Conservation (phyloP, 176 grass and related monocot genomes). For the Areca catechu region DNA sequence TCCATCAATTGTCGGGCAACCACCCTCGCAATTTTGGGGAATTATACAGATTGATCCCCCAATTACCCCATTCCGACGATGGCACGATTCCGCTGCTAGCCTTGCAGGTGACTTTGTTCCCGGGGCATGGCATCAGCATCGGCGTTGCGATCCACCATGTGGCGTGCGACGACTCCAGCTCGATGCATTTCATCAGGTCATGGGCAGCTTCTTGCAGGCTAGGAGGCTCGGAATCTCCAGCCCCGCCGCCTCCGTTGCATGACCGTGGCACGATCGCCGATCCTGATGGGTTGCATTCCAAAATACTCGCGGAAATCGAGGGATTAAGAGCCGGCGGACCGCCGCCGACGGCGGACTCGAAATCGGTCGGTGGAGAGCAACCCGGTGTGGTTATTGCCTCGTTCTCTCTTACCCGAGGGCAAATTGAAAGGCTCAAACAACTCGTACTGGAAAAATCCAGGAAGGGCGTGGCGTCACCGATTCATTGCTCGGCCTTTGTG, state of each 20-base stretch:
- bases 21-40: slow-evolving; percentile 21
- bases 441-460: slow-evolving; percentile 21
- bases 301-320: slow-evolving; percentile 77
- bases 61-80: slow-evolving; percentile 25
- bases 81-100: slow-evolving; percentile 44
- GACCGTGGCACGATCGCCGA: slow-evolving; percentile 46
- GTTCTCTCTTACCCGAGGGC: slow-evolving; percentile 41
- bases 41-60: slow-evolving; percentile 56
- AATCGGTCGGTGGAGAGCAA: slow-evolving; percentile 8
- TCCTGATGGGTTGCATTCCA: slow-evolving; percentile 43
- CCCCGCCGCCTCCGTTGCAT: slow-evolving; percentile 30
- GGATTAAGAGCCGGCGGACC: slow-evolving; percentile 38
- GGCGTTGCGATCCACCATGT: slow-evolving; percentile 86
- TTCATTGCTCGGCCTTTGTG: slow-evolving; percentile 73
- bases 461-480: neutral
- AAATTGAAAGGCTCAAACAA: slow-evolving; percentile 65
- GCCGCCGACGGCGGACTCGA: slow-evolving; percentile 20
- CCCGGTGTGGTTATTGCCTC: slow-evolving; percentile 46
- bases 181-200: slow-evolving; percentile 77
- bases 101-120: slow-evolving; percentile 67
- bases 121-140: slow-evolving; percentile 37
- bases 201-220: slow-evolving; percentile 39
- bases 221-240: neutral
- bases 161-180: slow-evolving; percentile 87
- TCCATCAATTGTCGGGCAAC: slow-evolving; percentile 43